Conservation (phyloP, 768 basidiomycete genomes). For the Suillus lakei region DNA sequence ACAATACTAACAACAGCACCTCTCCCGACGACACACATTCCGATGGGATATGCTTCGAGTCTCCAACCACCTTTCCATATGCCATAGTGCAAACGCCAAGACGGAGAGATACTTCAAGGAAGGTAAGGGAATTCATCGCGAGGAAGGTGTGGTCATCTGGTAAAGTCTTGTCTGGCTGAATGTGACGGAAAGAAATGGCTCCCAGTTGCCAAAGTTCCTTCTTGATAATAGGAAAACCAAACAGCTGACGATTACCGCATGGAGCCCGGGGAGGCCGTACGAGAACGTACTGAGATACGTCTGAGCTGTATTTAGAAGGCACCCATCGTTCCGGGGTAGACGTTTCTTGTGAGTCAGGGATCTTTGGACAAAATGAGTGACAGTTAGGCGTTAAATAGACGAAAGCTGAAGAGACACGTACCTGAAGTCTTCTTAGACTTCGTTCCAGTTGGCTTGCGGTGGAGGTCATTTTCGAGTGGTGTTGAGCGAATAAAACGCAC, state of each 20-base stretch:
- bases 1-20: constrained; percentile 2
- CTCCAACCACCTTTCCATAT: background rate
- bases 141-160: background rate
- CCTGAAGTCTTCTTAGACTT: background rate
- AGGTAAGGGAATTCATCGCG: background rate
- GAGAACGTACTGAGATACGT: background rate
- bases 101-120: background rate
- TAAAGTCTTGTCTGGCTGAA: background rate
- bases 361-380: background rate
- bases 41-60: background rate
- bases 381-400: background rate
- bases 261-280: background rate
- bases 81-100: background rate
- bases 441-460: background rate
- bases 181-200: background rate
- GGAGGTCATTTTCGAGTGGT: background rate
- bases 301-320: background rate
- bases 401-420: background rate
- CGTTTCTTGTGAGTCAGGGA: background rate
- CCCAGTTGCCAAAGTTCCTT: background rate
- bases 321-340: background rate
- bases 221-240: background rate
- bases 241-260: background rate
- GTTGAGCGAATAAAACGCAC: background rate
- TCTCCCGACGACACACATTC: background rate